A percentile compares a stretch with the other conserved stretches of the same genome.
Conservation (phyloP, 495 filamentous ascomycete genomes). For the Penicillium herquei region DNA sequence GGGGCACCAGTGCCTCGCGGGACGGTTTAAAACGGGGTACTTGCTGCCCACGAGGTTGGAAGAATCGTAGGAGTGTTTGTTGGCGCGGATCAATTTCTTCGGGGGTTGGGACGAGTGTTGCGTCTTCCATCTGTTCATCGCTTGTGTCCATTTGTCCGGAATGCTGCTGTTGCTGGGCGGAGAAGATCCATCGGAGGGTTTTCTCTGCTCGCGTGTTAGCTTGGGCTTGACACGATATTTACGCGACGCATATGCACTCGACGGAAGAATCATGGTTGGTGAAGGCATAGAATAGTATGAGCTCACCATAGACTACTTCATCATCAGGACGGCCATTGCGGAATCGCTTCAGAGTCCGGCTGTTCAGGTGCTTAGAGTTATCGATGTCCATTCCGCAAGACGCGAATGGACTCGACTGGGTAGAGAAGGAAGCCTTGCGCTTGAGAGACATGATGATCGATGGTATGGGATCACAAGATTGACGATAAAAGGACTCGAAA, state of each 20-base stretch:
- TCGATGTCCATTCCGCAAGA: constrained; percentile 26
- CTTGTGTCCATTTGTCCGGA: constrained; percentile 13
- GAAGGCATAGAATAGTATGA: not conserved
- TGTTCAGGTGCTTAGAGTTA: constrained; percentile 43
- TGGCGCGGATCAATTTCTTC: constrained; percentile 44
- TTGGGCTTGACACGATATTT: not conserved
- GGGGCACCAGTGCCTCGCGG: constrained; percentile 27
- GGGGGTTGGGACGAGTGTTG: constrained; percentile 17
- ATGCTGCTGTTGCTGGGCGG: constrained; percentile 32
- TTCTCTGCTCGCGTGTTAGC: constrained; percentile 36
- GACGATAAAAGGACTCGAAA: not conserved
- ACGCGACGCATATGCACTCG: not conserved
- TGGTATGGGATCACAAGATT: not conserved
- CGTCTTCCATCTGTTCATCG: constrained; percentile 31
- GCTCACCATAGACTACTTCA: constrained; percentile 46
- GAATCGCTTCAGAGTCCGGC: constrained; percentile 53
- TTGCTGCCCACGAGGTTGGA: constrained; percentile 33
- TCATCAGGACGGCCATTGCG: constrained; percentile 49
- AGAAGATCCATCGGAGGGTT: constrained; percentile 48
- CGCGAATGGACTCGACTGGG: constrained; percentile 31
- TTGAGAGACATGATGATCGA: constrained; percentile 44
- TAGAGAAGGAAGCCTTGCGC: constrained; percentile 48
- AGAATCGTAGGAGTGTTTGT: constrained; percentile 44
- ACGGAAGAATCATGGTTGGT: not conserved
- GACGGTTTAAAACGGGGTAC: constrained; percentile 25